phyloP scores from a whole-genome alignment of 352 stramenopile species.

The Phytophthora fragariae region DNA sequence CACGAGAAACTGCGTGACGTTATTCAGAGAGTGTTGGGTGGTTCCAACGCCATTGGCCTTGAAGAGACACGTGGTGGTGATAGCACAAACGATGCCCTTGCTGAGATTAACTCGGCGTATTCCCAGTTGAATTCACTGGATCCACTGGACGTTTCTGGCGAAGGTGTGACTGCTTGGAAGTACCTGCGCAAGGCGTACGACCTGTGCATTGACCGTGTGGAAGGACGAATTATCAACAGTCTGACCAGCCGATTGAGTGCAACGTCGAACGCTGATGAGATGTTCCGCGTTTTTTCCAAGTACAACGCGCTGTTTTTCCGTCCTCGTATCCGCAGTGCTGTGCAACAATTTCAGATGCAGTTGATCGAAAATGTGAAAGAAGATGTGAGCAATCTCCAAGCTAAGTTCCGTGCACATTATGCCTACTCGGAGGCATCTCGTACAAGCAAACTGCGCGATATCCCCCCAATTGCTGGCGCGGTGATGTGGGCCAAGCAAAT shows the following conservation, averaged over 20 bases:
- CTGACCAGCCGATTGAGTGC: conserved; percentile 89
- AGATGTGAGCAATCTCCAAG: conserved; percentile 96
- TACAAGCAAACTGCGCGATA: conserved; percentile 96
- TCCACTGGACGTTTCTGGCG: conserved; percentile 86
- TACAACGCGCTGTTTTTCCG: conserved; percentile 99
- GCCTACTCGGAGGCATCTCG: conserved; percentile 95
- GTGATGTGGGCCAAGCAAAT: conserved; percentile 99
- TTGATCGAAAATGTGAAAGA: conserved; percentile 98
- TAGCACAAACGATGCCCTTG: conserved; percentile 80
- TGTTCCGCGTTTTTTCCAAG: conserved; percentile 97
- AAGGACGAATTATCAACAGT: conserved; percentile 92
- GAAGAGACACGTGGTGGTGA: conserved; percentile 58
- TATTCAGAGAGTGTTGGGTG: conserved; percentile 86
- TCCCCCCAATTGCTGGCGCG: conserved; percentile 97
- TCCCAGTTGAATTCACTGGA: conserved; percentile 80
- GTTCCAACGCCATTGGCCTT: conserved; percentile 39
- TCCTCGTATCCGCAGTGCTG: conserved; percentile 93
- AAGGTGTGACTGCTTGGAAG: conserved; percentile 86
- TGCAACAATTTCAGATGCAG: conserved; percentile 99
- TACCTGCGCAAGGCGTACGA: conserved; percentile 92
- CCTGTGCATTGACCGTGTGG: conserved; percentile 91
- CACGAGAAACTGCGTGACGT: conserved; percentile 92
- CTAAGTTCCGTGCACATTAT: conserved; percentile 96
- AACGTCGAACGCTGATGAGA: conserved; percentile 94
- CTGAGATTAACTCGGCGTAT: conserved; percentile 92